These are phyloP conservation scores for Priceomyces fermenticarens DNA, from an alignment of 805 yeast genomes.

Conservation along the genomic window DNA sequence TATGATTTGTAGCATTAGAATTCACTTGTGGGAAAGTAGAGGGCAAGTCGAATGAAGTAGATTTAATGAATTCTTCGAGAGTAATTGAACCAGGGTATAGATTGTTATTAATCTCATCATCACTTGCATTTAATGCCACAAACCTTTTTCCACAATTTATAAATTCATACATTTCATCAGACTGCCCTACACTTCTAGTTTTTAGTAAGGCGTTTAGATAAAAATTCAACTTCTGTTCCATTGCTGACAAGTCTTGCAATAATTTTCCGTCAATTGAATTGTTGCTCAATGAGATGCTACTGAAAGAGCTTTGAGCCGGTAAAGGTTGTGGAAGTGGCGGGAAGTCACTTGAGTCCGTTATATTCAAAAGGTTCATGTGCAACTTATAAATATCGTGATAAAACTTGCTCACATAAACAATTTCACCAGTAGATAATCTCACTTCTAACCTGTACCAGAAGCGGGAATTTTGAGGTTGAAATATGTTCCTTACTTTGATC, in stretches of 20 bases:
- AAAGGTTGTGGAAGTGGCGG: slow-evolving; percentile 32
- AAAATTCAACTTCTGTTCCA: slow-evolving; percentile 21
- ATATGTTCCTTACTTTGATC: slow-evolving; percentile 12
- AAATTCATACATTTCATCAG: slow-evolving; percentile 9
- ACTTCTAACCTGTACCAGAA: slow-evolving; percentile 33
- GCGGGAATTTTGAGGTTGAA: slow-evolving; percentile 19
- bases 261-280: slow-evolving; percentile 12
- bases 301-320: slow-evolving; percentile 5
- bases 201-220: slow-evolving; percentile 20
- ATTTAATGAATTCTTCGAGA: slow-evolving; percentile 8
- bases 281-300: not conserved
- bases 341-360: slow-evolving; percentile 8
- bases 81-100: slow-evolving; percentile 19
- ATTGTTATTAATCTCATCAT: slow-evolving; percentile 14
- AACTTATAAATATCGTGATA: slow-evolving; percentile 37
- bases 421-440: slow-evolving; percentile 14
- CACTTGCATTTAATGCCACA: not conserved
- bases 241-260: slow-evolving; percentile 14
- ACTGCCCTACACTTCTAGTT: slow-evolving; percentile 10
- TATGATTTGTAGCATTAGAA: not conserved
- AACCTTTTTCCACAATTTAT: slow-evolving; percentile 4
- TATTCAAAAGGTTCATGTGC: slow-evolving; percentile 16
- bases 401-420: slow-evolving; percentile 23
- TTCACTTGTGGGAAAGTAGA: slow-evolving; percentile 20
- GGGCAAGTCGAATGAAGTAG: slow-evolving; percentile 15